Evolutionary conservation across 495 filamentous ascomycete species (phyloP), one percentile per base, ranked within the genome.

Genomic region (Apiosordaria backusii): DNA sequence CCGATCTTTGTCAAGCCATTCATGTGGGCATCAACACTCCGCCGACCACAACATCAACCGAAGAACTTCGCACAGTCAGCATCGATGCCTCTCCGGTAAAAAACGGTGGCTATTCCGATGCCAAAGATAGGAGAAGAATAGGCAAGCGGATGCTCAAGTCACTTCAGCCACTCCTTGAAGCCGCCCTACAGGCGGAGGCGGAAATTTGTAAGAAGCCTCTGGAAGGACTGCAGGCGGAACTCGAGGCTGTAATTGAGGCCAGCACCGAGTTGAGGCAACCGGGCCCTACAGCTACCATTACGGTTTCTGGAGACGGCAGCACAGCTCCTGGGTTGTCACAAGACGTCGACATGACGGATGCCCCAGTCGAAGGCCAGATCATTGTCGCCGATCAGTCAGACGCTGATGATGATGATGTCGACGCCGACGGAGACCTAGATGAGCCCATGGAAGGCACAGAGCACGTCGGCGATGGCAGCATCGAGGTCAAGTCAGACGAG

Each of bases 121-220:
- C 67, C 29, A 71, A 71, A 52, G 76, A 80, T 62, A 82, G 91
- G 21, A 88, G 81, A 64, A 75, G 87, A 71, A 79, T 92, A 26
- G 94, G 89, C 16, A 96, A 94, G 74, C 84, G 91, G 54, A 93
- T 97, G 60, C 82, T 97, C 65, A 92, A 91, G 75, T 84, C 87
- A 3, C 83, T 97, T 24, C 90, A 95, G 73, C 85, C 87, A 19
- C 82, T 86, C 50, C 79, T 97, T 6, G 91, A 96, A 74, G 86
- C 88, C 57, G 92, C 92, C 2, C 79, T 90, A 54, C 83, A 84
- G 60, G 91, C 90, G 50, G 94, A 98, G 75, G 87, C 89, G 52
- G 92, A 96, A 55, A 80, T 97, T 9, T 87, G 81, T 63, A 82
- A 87, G 64, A 87, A 85, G 69, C 82, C 89, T 9, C 86, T 86